Base-by-base conservation (phyloP, 176 grass and related monocot species). In the Oropetium thomaeum region DNA sequence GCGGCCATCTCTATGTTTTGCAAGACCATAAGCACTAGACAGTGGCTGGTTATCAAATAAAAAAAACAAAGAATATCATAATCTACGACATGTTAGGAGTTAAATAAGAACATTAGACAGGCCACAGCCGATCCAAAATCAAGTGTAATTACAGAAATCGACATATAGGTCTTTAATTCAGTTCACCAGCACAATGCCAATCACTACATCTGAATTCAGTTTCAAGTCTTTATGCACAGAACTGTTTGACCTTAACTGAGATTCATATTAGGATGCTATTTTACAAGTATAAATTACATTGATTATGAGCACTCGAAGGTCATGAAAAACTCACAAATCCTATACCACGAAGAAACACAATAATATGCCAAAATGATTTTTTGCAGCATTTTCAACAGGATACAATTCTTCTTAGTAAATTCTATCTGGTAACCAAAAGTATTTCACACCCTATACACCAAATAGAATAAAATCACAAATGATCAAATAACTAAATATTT, bases 1-100 rank as follows among this genome's bases (percentile, higher is more conserved):
- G 49, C 96, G 86, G 14, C 96, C 96, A 86, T 99, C 96, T 69
- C 96, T 99, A 81, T 99, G 96, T 82, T 93, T 99, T 84, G 96
- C 96, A 63, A 99, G 96, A 81, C 96, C 96, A 84, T 95, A 99
- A 4, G 89, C 96, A 88, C 87, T 95, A 62, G 91, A 86, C 7
- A 99, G 60, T 26, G 96, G 91, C 96, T 99, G 76, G 52, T 76
- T 38, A 61, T 87, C 40, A 69, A 27, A 83, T 3, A 20, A 20
- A 44, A 58, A 32, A 8, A 62, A 70, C 27, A 10, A 1, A 39
- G 3, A 69, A 75, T 31, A 67, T 63, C 19, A 54, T 75, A 73
- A 79, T 48, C 19, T 67, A 16, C 35, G 49, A 35, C 34, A 65
- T 71, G 73, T 31, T 59, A 72, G 37, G 38, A 58, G 35, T 63